Conservation (phyloP, 148 eudicot genomes). For the Tetragonia tetragonoides region DNA sequence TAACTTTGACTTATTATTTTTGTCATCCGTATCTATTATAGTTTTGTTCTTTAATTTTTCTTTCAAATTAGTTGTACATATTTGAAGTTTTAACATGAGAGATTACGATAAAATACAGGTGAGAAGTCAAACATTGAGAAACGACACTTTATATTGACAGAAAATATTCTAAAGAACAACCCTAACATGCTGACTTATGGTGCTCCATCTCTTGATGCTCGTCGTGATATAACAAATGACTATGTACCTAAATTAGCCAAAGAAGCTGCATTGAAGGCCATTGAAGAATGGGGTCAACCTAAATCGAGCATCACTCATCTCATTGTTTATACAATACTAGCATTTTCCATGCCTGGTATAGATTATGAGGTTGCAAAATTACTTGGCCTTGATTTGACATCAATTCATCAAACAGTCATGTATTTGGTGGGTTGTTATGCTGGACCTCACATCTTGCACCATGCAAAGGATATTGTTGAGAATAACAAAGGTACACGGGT, state of each 20-base stretch:
- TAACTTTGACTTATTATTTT: too few species aligned
- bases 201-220: constrained; percentile 18
- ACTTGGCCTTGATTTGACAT: constrained; percentile 24
- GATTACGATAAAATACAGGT: not conserved
- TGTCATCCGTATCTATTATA: too few species aligned
- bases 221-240: constrained; percentile 22
- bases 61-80: too few species aligned
- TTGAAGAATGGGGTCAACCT: constrained; percentile 22
- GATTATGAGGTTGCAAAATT: constrained; percentile 32
- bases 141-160: constrained; percentile 28
- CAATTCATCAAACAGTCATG: constrained; percentile 23
- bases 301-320: constrained; percentile 30
- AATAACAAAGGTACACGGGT: constrained; percentile 25
- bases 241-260: constrained; percentile 28
- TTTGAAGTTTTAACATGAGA: too few species aligned
- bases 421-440: constrained; percentile 36
- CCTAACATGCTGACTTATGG: constrained; percentile 25
- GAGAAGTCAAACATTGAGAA: constrained; percentile 31
- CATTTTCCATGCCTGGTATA: constrained; percentile 34
- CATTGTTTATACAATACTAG: constrained; percentile 31
- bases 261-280: constrained; percentile 6
- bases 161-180: constrained; percentile 26
- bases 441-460: constrained; percentile 28
- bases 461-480: constrained; percentile 30
- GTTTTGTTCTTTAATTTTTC: too few species aligned